Evolutionary conservation across 495 filamentous ascomycete species (phyloP), one percentile per base, ranked within the genome.

Genomic region (Podospora fimiseda): DNA sequence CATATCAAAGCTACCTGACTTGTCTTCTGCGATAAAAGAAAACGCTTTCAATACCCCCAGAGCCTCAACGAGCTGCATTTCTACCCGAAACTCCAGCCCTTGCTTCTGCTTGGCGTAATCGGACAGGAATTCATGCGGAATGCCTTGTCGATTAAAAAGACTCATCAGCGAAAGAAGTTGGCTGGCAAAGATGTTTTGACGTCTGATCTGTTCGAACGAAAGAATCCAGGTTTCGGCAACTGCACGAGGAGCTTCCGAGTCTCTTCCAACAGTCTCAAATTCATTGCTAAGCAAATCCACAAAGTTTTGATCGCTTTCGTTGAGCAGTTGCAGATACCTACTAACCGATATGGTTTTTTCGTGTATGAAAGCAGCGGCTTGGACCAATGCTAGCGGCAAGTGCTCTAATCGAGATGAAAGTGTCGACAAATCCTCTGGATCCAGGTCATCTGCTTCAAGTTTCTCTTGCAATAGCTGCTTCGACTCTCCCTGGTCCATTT

Each of bases 291-390:
- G 61, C 11, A 70, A 43, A 13, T 55, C 53, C 3, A 61, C 56
- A 4, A 60, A 30, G 30, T 61, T 15, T 33, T 61, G 47, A 21
- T 67, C 59, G 23, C 53, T 58, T 11, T 60, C 33, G 4, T 58
- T 50, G 8, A 71, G 56, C 0, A 70, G 61, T 24, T 62, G 39
- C 9, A 76, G 59, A 44, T 75, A 76, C 5, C 57, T 27, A 9
- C 40, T 22, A 6, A 70, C 50, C 0, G 55, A 50, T 4, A 74
- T 61, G 6, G 27, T 23, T 22, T 71, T 77, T 51, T 70, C 61
- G 43, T 68, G 68, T 13, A 81, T 76, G 52, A 71, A 80, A 8
- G 74, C 65, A 11, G 73, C 63, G 3, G 77, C 77, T 52, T 80
- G 76, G 24, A 57, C 63, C 22, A 79, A 63, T 5, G 77, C 76